phyloP scores from a whole-genome alignment of 768 basidiomycete species.

The Podaxis sp. region DNA sequence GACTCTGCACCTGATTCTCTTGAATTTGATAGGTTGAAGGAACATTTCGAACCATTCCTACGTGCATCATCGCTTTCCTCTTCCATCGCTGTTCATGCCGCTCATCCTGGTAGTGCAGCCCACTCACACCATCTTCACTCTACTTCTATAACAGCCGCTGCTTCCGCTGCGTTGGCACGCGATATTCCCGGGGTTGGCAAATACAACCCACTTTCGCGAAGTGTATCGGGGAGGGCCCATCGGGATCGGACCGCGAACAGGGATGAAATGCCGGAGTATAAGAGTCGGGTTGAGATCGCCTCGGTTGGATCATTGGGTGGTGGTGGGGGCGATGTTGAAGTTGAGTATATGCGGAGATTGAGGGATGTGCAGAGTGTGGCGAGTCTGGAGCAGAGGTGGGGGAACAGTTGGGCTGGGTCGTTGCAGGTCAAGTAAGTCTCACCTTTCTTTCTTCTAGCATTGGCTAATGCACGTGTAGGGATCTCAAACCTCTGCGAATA shows the following conservation, averaged over 20 bases:
- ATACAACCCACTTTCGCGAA: conserved; percentile 62
- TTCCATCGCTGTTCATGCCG: conserved; percentile 46
- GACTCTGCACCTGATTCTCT: conserved; percentile 80
- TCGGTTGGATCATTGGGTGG: conserved; percentile 50
- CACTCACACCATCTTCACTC: conserved; percentile 74
- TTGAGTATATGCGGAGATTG: conserved; percentile 66
- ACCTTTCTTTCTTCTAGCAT: background rate
- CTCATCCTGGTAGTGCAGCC: conserved; percentile 45
- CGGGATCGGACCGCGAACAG: conserved; percentile 67
- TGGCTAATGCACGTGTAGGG: conserved; percentile 40
- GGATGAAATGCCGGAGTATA: conserved; percentile 79
- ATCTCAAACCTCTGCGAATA: conserved; percentile 85
- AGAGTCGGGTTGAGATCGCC: conserved; percentile 64
- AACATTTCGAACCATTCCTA: conserved; percentile 95
- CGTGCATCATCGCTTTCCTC: conserved; percentile 77
- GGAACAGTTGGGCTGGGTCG: conserved; percentile 72
- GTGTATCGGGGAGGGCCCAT: conserved; percentile 42
- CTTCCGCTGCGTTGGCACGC: conserved; percentile 83
- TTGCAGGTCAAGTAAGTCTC: conserved; percentile 58
- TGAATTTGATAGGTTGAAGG: conserved; percentile 93
- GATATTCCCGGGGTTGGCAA: conserved; percentile 83
- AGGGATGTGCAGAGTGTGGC: conserved; percentile 64
- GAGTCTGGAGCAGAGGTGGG: conserved; percentile 77
- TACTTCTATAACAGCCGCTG: conserved; percentile 84
- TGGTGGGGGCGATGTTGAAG: conserved; percentile 67